phyloP scores from a whole-genome alignment of 345 rosid species.

The Pseudoturritis turrita region DNA sequence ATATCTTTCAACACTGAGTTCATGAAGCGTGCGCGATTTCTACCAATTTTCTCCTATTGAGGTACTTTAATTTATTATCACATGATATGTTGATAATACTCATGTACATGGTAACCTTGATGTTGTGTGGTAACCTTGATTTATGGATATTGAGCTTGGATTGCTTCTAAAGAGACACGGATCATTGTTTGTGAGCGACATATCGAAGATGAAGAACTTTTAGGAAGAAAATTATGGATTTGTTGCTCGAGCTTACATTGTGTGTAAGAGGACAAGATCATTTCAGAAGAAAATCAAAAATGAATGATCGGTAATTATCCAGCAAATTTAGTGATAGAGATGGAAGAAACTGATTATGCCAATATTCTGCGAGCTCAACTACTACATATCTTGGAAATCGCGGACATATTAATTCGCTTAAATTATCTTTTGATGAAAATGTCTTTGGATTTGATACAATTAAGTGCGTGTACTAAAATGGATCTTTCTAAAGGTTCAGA shows the following conservation, averaged over 20 bases:
- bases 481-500: not conserved
- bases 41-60: too few relatives aligned
- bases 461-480: not conserved
- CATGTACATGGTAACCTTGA: not conserved
- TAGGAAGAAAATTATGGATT: constrained; percentile 33
- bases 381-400: constrained; percentile 26
- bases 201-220: constrained; percentile 20
- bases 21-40: too few relatives aligned
- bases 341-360: constrained; percentile 40
- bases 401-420: not conserved
- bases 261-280: constrained; percentile 29
- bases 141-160: constrained; percentile 41
- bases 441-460: not conserved
- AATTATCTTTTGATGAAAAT: not conserved
- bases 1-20: too few relatives aligned
- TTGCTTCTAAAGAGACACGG: constrained; percentile 34
- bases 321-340: constrained; percentile 26
- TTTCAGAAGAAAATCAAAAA: constrained; percentile 21
- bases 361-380: constrained; percentile 35
- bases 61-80: too few relatives aligned
- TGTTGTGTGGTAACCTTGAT: not conserved
- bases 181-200: constrained; percentile 26
- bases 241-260: constrained; percentile 28
- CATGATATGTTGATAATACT: too few relatives aligned
- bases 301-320: constrained; percentile 37